phyloP scores from a whole-genome alignment of 495 filamentous ascomycete genomes.

The Neurospora africana region DNA sequence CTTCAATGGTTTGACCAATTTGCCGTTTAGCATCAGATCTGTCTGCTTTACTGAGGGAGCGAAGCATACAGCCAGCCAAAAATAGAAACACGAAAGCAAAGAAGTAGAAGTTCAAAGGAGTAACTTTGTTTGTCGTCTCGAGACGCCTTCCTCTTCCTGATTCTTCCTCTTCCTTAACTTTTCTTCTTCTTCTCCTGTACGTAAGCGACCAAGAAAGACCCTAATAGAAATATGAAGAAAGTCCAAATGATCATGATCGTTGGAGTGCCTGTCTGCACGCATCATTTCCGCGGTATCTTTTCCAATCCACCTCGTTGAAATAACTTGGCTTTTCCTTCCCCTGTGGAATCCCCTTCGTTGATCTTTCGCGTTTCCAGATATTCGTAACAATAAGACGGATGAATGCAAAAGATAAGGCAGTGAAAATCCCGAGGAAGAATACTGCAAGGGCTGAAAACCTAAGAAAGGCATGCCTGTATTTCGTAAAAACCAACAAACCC shows the following conservation, averaged over 20 bases:
- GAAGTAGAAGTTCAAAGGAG: background rate
- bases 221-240: background rate
- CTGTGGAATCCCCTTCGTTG: background rate
- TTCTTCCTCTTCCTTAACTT: background rate
- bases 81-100: background rate
- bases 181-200: background rate
- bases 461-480: background rate
- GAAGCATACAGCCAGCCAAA: background rate
- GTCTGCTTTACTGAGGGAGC: background rate
- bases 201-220: background rate
- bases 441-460: background rate
- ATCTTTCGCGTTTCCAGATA: background rate
- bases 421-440: background rate
- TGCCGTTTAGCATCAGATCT: background rate
- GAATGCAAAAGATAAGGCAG: conserved; percentile 1
- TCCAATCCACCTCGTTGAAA: background rate
- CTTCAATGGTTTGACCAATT: background rate
- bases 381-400: background rate
- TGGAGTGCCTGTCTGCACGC: background rate
- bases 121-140: background rate
- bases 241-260: background rate
- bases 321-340: background rate
- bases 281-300: background rate
- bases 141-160: background rate
- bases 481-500: background rate